A percentile compares a stretch with the other conserved stretches of the same genome.
Evolutionary conservation across 331 rosid genomes (phyloP).

Genomic region (Quercus tomentella): DNA sequence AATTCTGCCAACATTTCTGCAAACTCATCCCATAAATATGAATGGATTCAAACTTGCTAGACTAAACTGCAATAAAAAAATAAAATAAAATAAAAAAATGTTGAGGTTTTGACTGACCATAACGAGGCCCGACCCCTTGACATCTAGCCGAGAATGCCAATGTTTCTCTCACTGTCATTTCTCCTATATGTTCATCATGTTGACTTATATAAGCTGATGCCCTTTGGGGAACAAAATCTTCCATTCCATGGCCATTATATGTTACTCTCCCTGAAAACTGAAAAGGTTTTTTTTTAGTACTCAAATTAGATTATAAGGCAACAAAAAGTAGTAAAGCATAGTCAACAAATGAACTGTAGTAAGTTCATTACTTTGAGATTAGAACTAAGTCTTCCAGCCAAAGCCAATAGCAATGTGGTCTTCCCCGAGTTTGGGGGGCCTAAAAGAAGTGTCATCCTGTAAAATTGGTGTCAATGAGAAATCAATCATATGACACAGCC

Average conservation of each 20-base stretch:
- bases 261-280: constrained; percentile 75
- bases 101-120: constrained; percentile 44
- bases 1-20: constrained; percentile 81
- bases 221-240: constrained; percentile 80
- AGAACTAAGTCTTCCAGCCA: constrained; percentile 79
- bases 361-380: constrained; percentile 58
- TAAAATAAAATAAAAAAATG: not conserved
- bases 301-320: too few relatives aligned
- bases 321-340: not conserved
- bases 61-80: not conserved
- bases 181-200: constrained; percentile 78
- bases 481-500: not conserved
- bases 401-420: constrained; percentile 76
- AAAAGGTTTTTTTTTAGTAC: not conserved
- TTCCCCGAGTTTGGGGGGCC: constrained; percentile 98
- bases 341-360: not conserved
- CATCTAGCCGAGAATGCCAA: constrained; percentile 90
- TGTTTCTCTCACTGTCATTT: constrained; percentile 93
- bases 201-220: constrained; percentile 86
- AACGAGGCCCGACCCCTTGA: constrained; percentile 83
- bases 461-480: constrained; percentile 15
- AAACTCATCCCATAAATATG: not conserved
- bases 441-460: constrained; percentile 88
- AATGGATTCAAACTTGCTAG: not conserved
- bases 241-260: constrained; percentile 74